These are phyloP conservation scores for Emmonsia crescens DNA, from an alignment of 2,329 filamentous ascomycete genomes.

Conservation along the genomic window DNA sequence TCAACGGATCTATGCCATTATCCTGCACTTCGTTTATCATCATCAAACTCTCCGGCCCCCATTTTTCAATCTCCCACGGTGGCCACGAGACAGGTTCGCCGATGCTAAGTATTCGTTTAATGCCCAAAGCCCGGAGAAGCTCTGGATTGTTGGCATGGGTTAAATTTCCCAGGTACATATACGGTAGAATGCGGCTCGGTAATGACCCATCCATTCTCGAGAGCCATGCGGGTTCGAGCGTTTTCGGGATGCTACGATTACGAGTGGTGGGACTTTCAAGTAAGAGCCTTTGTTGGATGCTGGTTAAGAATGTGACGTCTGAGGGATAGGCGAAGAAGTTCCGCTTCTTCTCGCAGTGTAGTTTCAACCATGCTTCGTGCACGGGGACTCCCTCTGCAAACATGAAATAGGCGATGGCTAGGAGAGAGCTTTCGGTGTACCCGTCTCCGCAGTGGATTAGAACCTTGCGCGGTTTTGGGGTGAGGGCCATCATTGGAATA, in stretches of 20 bases:
- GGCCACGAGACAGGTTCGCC: slow-evolving; percentile 80
- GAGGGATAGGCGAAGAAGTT: slow-evolving; percentile 96
- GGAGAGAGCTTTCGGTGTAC: slow-evolving; percentile 86
- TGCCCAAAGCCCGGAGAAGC: slow-evolving; percentile 66
- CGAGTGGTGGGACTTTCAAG: slow-evolving; percentile 33
- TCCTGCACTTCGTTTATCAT: slow-evolving; percentile 82
- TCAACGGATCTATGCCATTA: slow-evolving; percentile 89
- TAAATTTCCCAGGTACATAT: slow-evolving; percentile 93
- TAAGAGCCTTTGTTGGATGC: slow-evolving; percentile 65
- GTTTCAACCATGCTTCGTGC: slow-evolving; percentile 73
- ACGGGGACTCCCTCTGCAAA: slow-evolving; percentile 74
- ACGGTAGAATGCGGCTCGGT: slow-evolving; percentile 77
- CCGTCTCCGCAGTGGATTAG: slow-evolving; percentile 91
- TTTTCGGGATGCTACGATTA: slow-evolving; percentile 8
- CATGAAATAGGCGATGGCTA: slow-evolving; percentile 86
- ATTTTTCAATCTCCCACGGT: slow-evolving; percentile 56
- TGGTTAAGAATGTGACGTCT: slow-evolving; percentile 71
- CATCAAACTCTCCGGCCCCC: slow-evolving; percentile 69
- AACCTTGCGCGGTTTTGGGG: slow-evolving; percentile 51
- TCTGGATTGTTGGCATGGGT: slow-evolving; percentile 89
- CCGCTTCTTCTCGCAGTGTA: slow-evolving; percentile 69
- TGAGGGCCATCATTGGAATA: slow-evolving; percentile 38
- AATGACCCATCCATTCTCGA: slow-evolving; percentile 76
- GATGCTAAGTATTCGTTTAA: slow-evolving; percentile 79
- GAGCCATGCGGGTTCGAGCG: slow-evolving; percentile 63